Conservation (phyloP, 371 early-diverging fungal genomes). For the Haplosporangium sp. region DNA sequence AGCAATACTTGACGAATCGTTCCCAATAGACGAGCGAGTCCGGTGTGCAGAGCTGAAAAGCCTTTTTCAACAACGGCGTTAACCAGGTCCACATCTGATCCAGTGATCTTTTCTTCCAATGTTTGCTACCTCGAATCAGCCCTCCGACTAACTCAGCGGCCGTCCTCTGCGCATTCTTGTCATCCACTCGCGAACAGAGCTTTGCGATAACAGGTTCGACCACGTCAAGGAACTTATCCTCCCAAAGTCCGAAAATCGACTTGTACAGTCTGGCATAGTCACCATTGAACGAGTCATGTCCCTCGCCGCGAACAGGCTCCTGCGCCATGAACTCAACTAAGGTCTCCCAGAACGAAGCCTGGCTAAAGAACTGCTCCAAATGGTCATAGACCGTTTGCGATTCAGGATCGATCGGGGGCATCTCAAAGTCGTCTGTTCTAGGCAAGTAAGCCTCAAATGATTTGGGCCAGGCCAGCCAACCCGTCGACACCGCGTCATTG, state of each 20-base stretch:
- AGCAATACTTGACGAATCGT: slow-evolving; percentile 63
- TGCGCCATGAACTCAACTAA: slow-evolving; percentile 68
- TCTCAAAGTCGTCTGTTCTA: slow-evolving; percentile 44
- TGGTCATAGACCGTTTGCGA: slow-evolving; percentile 65
- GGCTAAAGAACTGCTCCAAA: slow-evolving; percentile 60
- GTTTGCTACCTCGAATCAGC: slow-evolving; percentile 85
- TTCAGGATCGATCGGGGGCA: slow-evolving; percentile 60
- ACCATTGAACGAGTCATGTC: slow-evolving; percentile 70
- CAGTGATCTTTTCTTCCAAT: slow-evolving; percentile 71
- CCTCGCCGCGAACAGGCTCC: slow-evolving; percentile 67
- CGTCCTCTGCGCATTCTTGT: slow-evolving; percentile 83
- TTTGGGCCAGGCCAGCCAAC: slow-evolving; percentile 85
- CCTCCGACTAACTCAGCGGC: slow-evolving; percentile 85
- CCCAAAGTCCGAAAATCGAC: slow-evolving; percentile 75
- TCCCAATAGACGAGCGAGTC: slow-evolving; percentile 85
- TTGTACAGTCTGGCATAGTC: slow-evolving; percentile 71
- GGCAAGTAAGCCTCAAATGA: slow-evolving; percentile 64
- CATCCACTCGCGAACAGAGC: slow-evolving; percentile 64
- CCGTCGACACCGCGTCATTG: slow-evolving; percentile 66
- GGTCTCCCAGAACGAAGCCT: slow-evolving; percentile 67
- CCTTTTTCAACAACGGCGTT: slow-evolving; percentile 61
- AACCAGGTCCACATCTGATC: slow-evolving; percentile 73
- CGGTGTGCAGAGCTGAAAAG: slow-evolving; percentile 68
- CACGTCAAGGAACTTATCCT: slow-evolving; percentile 64
- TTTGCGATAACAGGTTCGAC: slow-evolving; percentile 63